A percentile compares a stretch with the other conserved stretches of the same genome.
Evolutionary conservation across 2,329 filamentous ascomycete species (phyloP).

Genomic region (Fusarium guadeloupense): DNA sequence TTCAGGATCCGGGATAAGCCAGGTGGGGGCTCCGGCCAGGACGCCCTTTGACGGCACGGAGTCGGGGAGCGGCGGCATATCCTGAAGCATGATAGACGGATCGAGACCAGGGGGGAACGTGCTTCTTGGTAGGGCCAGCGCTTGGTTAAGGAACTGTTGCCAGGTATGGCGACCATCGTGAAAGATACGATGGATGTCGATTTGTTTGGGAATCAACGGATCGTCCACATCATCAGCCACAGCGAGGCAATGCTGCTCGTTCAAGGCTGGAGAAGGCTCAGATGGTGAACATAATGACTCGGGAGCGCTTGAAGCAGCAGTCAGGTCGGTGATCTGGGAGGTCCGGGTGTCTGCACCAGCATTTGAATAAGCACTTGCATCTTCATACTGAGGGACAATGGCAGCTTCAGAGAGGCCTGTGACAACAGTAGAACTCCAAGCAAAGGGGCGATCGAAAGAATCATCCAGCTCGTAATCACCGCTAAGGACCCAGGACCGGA

Average conservation of each 20-base stretch:
- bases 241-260: conserved; percentile 21
- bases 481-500: conserved; percentile 42
- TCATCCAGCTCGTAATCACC: conserved; percentile 35
- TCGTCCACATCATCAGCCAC: conserved; percentile 33
- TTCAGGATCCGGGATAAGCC: conserved; percentile 40
- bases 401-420: conserved; percentile 40
- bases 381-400: conserved; percentile 23
- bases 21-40: conserved; percentile 40
- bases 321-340: conserved; percentile 18
- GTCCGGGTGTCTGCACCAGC: conserved; percentile 8
- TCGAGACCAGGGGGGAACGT: conserved; percentile 36
- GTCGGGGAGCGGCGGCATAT: conserved; percentile 40
- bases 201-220: conserved; percentile 34
- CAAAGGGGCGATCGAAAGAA: conserved; percentile 35
- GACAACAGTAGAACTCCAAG: conserved; percentile 40
- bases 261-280: conserved; percentile 8
- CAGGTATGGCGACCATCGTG: conserved; percentile 35
- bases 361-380: conserved; percentile 36
- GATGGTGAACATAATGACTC: conserved; percentile 13
- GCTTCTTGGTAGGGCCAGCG: conserved; percentile 32
- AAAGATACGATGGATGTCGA: conserved; percentile 36
- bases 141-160: conserved; percentile 32
- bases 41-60: conserved; percentile 35
- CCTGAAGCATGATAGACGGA: conserved; percentile 38
- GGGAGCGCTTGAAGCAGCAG: conserved; percentile 18